Evolutionary conservation across 306 rosid species (phyloP).

Genomic region (Canavalia gladiata): DNA sequence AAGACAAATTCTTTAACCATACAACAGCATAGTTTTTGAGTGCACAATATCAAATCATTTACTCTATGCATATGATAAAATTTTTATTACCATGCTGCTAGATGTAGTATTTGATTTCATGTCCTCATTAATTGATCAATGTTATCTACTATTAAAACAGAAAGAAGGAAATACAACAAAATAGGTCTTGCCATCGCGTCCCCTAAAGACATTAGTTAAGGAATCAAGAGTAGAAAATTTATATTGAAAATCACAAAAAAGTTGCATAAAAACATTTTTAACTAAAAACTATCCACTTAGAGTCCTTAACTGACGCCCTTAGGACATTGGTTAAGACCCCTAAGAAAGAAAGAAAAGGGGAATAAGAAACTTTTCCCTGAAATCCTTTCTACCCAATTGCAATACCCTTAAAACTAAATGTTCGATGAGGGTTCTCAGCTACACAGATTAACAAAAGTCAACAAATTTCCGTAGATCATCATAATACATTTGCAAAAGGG

Average conservation of each 20-base stretch:
- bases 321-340: neutral
- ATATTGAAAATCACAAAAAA: too few species aligned
- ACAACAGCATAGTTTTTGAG: constrained; percentile 16
- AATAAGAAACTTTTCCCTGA: neutral
- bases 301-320: too few species aligned
- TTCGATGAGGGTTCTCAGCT: constrained; percentile 10
- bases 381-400: neutral
- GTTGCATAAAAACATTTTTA: too few species aligned
- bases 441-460: constrained; percentile 31
- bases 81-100: constrained; percentile 12
- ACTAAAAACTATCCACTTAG: too few species aligned
- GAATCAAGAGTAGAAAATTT: too few species aligned
- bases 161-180: constrained; percentile 11
- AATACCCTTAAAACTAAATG: constrained; percentile 20
- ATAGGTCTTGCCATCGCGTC: too few species aligned
- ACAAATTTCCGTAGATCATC: constrained; percentile 12
- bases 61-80: neutral
- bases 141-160: neutral
- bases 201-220: too few species aligned
- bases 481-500: constrained; percentile 9
- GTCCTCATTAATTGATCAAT: constrained; percentile 2
- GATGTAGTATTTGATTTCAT: constrained; percentile 26
- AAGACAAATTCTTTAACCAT: constrained; percentile 20
- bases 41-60: constrained; percentile 22
- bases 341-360: neutral